phyloP scores from a whole-genome alignment of 306 rosid species.

The Inga leiocalycina region DNA sequence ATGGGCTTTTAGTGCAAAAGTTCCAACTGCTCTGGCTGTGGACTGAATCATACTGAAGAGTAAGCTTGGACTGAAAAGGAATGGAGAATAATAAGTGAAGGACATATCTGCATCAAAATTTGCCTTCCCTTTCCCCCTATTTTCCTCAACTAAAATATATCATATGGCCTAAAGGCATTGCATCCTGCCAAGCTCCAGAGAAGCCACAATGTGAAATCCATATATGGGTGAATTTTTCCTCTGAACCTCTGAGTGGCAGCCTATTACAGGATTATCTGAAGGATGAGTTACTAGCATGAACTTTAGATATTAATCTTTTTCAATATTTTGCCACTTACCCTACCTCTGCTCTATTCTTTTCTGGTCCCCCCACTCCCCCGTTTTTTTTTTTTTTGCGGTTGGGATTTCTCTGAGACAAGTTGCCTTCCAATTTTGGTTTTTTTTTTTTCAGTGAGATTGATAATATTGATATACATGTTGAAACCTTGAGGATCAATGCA shows the following conservation, averaged over 20 bases:
- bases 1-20: slow-evolving; percentile 10
- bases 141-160: neutral
- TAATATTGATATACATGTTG: neutral
- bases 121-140: neutral
- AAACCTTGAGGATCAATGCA: slow-evolving; percentile 4
- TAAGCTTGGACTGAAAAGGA: neutral
- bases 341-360: neutral
- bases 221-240: neutral
- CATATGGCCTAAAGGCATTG: neutral
- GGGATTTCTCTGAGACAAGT: neutral
- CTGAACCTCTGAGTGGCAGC: neutral
- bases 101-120: neutral
- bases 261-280: neutral
- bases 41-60: neutral
- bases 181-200: neutral
- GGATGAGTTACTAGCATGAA: slow-evolving; percentile 1
- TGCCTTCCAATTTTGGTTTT: slow-evolving; percentile 20
- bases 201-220: slow-evolving; percentile 7
- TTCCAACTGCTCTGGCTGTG: neutral
- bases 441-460: neutral
- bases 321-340: neutral
- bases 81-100: neutral
- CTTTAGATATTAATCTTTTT: neutral
- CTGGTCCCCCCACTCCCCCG: neutral
- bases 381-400: neutral